Percentiles rank a stretch among this genome's conserved stretches.
These are phyloP conservation scores for Wilhelminamyces savonicus DNA, from an alignment of 805 yeast genomes.

Conservation along the genomic window DNA sequence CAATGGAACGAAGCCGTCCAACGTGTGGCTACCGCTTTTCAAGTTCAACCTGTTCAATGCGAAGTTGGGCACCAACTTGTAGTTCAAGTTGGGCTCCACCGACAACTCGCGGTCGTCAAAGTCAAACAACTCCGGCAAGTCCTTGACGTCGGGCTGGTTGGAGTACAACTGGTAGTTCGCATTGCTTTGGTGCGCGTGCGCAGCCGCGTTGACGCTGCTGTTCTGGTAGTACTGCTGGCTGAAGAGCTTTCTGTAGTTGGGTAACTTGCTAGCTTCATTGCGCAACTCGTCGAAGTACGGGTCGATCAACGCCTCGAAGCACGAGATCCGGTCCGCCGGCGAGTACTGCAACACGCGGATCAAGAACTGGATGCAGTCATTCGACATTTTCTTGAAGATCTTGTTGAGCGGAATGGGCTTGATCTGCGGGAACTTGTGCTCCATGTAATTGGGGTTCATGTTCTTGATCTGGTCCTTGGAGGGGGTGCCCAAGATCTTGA, in stretches of 20 bases:
- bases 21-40: constrained; percentile 9
- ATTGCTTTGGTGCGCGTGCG: constrained; percentile 26
- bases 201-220: too few species aligned
- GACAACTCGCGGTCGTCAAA: constrained; percentile 47
- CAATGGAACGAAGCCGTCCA: constrained; percentile 36
- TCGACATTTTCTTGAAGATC: constrained; percentile 54
- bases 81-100: constrained; percentile 34
- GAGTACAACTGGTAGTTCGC: constrained; percentile 36
- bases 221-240: constrained; percentile 29
- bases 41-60: constrained; percentile 23
- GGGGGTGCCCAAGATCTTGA: constrained; percentile 94
- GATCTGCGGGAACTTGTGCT: constrained; percentile 88
- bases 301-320: constrained; percentile 47
- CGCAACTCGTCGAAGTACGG: constrained; percentile 53
- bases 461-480: constrained; percentile 83
- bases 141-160: constrained; percentile 33
- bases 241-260: constrained; percentile 38
- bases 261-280: constrained; percentile 28
- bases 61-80: constrained; percentile 37
- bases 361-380: constrained; percentile 51
- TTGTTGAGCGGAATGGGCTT: constrained; percentile 69
- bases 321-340: constrained; percentile 58
- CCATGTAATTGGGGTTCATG: constrained; percentile 97
- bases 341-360: constrained; percentile 58
- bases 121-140: constrained; percentile 47